These are phyloP conservation scores for Buxus sempervirens DNA, from an alignment of 164 flowering plant genomes.

Conservation along the genomic window DNA sequence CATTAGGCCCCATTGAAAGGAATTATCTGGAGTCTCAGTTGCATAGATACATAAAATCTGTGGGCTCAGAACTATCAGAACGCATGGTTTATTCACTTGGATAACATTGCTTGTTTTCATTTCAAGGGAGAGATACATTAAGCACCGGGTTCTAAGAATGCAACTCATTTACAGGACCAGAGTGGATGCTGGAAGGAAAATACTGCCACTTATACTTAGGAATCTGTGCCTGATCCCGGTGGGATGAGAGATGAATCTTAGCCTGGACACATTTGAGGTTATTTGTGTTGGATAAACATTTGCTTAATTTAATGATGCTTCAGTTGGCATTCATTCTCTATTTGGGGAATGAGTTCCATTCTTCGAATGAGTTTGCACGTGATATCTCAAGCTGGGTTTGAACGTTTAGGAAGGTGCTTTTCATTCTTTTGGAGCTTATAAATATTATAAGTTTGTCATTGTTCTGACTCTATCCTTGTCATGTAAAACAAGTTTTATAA, in stretches of 20 bases:
- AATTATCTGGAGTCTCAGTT: constrained; percentile 44
- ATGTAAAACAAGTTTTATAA: no score
- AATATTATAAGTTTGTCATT: no score
- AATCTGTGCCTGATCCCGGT: background rate
- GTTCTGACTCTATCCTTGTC: no score
- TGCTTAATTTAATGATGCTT: no score
- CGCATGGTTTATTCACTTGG: constrained; percentile 59
- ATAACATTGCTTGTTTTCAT: constrained; percentile 8
- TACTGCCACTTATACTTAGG: background rate
- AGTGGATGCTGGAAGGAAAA: background rate
- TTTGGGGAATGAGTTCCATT: no score
- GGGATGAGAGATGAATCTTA: background rate
- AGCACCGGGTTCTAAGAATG: background rate
- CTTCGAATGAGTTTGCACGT: no score
- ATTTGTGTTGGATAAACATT: no score
- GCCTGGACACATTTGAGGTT: background rate
- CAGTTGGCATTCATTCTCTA: no score
- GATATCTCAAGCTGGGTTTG: no score
- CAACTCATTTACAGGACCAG: background rate
- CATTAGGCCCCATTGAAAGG: constrained; percentile 27
- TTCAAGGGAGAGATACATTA: background rate
- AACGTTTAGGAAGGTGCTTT: no score
- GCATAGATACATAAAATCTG: constrained; percentile 52
- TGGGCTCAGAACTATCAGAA: constrained; percentile 57
- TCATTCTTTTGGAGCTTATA: no score